Evolutionary conservation across 106 monocot species (phyloP).

Genomic region (Dendrobium nobile): DNA sequence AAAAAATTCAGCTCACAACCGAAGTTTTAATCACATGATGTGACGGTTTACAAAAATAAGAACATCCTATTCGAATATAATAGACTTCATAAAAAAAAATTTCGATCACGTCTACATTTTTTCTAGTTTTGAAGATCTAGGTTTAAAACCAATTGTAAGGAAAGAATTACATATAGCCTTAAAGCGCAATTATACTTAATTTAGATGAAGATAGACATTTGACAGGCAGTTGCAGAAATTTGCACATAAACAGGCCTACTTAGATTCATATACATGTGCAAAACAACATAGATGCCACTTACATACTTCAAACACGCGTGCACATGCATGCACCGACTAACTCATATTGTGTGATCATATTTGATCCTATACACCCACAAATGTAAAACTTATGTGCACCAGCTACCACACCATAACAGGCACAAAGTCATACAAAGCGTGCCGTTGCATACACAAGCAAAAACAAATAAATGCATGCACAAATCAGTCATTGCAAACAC

Average conservation of each 20-base stretch:
- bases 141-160: background rate
- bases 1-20: background rate
- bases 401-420: background rate
- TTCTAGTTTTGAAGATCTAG: background rate
- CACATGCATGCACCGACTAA: background rate
- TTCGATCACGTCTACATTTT: background rate
- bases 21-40: background rate
- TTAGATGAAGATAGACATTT: background rate
- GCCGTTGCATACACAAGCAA: background rate
- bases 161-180: background rate
- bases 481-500: background rate
- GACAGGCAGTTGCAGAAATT: background rate
- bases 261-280: background rate
- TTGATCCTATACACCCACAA: background rate
- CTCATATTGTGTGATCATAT: too few species aligned
- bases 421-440: background rate
- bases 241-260: background rate
- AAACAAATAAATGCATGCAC: background rate
- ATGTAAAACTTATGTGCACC: background rate
- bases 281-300: background rate
- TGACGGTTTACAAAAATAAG: background rate
- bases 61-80: background rate
- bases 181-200: background rate
- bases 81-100: background rate
- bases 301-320: background rate